A percentile compares a stretch with the other conserved stretches of the same genome.
These are phyloP conservation scores for Nigrograna mackinnonii DNA, from an alignment of 2,329 filamentous ascomycete species.

Conservation along the genomic window DNA sequence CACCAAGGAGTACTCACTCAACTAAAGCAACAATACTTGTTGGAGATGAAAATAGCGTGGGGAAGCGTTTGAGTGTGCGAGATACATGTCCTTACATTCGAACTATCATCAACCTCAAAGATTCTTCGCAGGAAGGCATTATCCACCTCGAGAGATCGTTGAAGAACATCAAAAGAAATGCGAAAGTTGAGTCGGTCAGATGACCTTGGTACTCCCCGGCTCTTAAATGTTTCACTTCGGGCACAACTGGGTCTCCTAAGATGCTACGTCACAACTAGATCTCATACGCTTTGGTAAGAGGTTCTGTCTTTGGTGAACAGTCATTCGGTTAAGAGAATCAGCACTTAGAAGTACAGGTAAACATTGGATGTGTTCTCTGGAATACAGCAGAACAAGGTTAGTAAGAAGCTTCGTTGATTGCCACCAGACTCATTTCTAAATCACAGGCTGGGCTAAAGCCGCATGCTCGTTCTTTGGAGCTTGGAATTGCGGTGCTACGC, in stretches of 20 bases:
- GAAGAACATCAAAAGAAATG: background rate
- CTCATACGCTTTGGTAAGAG: constrained; percentile 7
- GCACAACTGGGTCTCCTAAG: constrained; percentile 9
- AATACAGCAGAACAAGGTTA: constrained; percentile 1
- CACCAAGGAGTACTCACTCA: too few relatives aligned
- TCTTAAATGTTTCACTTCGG: constrained; percentile 7
- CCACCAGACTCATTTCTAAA: too few relatives aligned
- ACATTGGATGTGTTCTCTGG: constrained; percentile 6
- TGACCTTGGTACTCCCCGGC: constrained; percentile 3
- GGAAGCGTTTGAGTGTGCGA: constrained; percentile 5
- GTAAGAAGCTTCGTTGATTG: constrained; percentile 3
- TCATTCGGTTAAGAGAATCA: background rate
- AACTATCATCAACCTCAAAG: constrained; percentile 1
- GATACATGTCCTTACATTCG: constrained; percentile 1
- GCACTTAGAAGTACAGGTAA: constrained; percentile 5
- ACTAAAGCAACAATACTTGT: constrained; percentile 6
- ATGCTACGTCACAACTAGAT: constrained; percentile 8
- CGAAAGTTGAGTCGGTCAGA: background rate
- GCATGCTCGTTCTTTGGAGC: constrained; percentile 9
- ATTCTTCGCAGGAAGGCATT: background rate
- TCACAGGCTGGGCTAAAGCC: constrained; percentile 9
- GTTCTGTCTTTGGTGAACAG: background rate
- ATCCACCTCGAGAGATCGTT: background rate
- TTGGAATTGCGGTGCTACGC: constrained; percentile 8
- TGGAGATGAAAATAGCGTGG: constrained; percentile 6